phyloP scores from a whole-genome alignment of 1,139 yeast genomes.

The Saccharomyces hybrid region DNA sequence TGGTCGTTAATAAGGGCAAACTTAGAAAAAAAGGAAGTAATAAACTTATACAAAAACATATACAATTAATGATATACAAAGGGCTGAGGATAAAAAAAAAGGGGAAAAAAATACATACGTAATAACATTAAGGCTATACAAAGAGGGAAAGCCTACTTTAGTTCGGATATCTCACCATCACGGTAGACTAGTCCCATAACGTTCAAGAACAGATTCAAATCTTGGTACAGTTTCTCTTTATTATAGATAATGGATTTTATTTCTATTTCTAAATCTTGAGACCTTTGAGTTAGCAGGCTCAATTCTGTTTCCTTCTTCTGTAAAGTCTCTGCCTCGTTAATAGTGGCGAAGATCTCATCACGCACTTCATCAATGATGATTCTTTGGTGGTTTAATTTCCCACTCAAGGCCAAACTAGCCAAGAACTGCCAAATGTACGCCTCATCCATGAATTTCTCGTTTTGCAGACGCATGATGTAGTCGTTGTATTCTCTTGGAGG shows the following conservation, averaged over 20 bases:
- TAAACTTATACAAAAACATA: not conserved
- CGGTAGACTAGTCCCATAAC: constrained; percentile 96
- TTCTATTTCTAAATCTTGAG: constrained; percentile 16
- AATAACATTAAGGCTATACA: not conserved
- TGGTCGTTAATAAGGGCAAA: not conserved
- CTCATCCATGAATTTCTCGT: constrained; percentile 47
- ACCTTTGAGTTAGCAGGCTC: not conserved
- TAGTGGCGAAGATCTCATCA: constrained; percentile 86
- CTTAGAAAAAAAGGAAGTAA: not conserved
- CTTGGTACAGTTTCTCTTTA: constrained; percentile 62
- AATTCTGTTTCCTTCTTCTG: constrained; percentile 31
- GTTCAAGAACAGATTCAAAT: constrained; percentile 85
- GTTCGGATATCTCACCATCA: constrained; percentile 39
- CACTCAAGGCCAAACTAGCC: constrained; percentile 90
- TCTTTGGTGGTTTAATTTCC: constrained; percentile 88
- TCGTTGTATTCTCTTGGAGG: constrained; percentile 50
- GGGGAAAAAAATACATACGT: not conserved
- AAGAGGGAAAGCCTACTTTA: constrained; percentile 26
- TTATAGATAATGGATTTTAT: constrained; percentile 45
- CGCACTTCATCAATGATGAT: constrained; percentile 91
- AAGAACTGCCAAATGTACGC: constrained; percentile 95
- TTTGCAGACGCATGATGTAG: constrained; percentile 11
- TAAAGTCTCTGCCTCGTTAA: constrained; percentile 71
- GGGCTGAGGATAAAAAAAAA: not conserved
- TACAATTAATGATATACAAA: not conserved